Evolutionary conservation across 2,329 filamentous ascomycete genomes (phyloP).

Genomic region (Fusarium tupiense): DNA sequence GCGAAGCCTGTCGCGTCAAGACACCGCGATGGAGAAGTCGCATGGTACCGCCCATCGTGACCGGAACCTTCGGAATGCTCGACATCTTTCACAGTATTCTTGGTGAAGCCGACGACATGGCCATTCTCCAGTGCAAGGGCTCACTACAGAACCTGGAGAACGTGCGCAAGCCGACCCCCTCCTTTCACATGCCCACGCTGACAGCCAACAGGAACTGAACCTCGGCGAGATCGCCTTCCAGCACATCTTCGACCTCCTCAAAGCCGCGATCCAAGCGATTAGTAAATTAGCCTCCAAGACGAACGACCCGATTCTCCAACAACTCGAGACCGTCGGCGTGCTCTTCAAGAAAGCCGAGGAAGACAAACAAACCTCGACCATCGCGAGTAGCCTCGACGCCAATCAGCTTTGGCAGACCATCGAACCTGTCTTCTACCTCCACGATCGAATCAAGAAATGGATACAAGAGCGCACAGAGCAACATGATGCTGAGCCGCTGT

Average conservation of each 20-base stretch:
- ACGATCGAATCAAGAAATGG: conserved; percentile 46
- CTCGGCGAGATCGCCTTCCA: conserved; percentile 54
- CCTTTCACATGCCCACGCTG: background rate
- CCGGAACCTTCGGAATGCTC: conserved; percentile 62
- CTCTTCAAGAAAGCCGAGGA: conserved; percentile 42
- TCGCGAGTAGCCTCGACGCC: conserved; percentile 30
- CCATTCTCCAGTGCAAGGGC: conserved; percentile 57
- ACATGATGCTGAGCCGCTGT: conserved; percentile 29
- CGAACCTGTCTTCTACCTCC: conserved; percentile 77
- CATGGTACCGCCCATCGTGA: conserved; percentile 75
- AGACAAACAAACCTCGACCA: conserved; percentile 10
- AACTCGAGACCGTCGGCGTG: conserved; percentile 41
- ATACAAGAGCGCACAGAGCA: conserved; percentile 76
- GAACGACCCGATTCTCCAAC: conserved; percentile 39
- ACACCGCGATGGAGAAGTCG: conserved; percentile 59
- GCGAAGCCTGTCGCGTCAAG: conserved; percentile 52
- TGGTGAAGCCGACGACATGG: conserved; percentile 64
- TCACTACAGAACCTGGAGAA: conserved; percentile 76
- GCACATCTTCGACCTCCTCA: conserved; percentile 43
- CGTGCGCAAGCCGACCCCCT: background rate
- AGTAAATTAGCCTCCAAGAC: conserved; percentile 37
- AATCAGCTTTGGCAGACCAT: conserved; percentile 82
- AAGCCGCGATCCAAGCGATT: conserved; percentile 39
- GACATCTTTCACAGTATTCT: conserved; percentile 76
- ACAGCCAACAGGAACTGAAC: conserved; percentile 67